These are phyloP conservation scores for Ettlia oleoabundans DNA, from an alignment of 139 green algal genomes.

Conservation along the genomic window DNA sequence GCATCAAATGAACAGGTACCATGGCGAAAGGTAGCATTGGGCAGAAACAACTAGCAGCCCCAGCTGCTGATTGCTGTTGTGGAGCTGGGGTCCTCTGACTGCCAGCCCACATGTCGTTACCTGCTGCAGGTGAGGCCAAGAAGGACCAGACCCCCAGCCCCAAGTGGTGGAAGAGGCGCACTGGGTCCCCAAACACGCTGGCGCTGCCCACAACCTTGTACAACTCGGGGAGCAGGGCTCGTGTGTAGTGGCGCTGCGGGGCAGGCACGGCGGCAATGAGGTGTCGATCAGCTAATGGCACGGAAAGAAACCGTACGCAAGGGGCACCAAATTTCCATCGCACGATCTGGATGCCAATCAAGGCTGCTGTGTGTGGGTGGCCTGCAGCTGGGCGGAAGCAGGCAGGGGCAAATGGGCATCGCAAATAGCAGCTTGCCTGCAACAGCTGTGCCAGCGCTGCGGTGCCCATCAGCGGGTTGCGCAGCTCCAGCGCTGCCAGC, in stretches of 20 bases:
- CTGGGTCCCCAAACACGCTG: conserved; percentile 58
- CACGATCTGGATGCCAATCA: not conserved
- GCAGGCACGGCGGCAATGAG: not conserved
- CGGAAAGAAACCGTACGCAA: not conserved
- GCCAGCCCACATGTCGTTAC: too few relatives aligned
- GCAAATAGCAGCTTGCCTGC: not conserved
- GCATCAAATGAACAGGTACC: too few relatives aligned
- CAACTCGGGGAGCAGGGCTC: conserved; percentile 67
- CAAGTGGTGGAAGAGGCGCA: conserved; percentile 60
- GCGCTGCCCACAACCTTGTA: conserved; percentile 62
- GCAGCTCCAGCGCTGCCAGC: conserved; percentile 61
- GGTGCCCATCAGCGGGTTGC: conserved; percentile 66
- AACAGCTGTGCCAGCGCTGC: conserved; percentile 66
- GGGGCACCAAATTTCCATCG: not conserved
- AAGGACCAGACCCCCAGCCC: conserved; percentile 61
- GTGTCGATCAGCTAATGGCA: not conserved
- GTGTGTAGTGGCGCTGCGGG: conserved; percentile 67
- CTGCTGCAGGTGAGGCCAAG: conserved; percentile 51
- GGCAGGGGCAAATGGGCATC: too few relatives aligned
- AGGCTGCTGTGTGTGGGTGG: not conserved
- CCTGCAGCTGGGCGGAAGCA: not conserved
- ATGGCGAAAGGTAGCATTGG: too few relatives aligned
- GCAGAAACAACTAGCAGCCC: too few relatives aligned
- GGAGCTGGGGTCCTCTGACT: too few relatives aligned
- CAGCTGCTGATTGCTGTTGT: too few relatives aligned